Conservation (phyloP, 768 basidiomycete genomes). For the Lentinula guzmanii region DNA sequence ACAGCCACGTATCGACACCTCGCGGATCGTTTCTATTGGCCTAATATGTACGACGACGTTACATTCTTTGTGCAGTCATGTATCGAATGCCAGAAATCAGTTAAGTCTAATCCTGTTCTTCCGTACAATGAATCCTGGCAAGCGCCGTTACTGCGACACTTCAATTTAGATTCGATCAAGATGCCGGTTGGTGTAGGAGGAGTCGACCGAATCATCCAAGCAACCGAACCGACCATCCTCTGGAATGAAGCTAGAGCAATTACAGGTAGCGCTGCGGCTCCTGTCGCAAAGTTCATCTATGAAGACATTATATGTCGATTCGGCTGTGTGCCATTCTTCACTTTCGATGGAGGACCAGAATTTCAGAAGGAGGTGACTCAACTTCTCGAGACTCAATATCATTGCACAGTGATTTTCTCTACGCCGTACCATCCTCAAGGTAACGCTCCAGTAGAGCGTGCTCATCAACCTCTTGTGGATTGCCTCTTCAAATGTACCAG, state of each 20-base stretch:
- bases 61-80: no score
- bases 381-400: constrained; percentile 16
- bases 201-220: constrained; percentile 20
- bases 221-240: constrained; percentile 12
- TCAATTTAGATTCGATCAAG: constrained; percentile 20
- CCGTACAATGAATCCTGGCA: no score
- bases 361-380: constrained; percentile 19
- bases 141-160: no score
- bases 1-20: constrained; percentile 12
- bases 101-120: no score
- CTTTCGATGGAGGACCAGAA: constrained; percentile 23
- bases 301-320: constrained; percentile 22
- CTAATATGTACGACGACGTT: no score
- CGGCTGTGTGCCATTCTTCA: constrained; percentile 13
- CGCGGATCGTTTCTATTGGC: constrained; percentile 11
- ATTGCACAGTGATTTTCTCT: constrained; percentile 17
- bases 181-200: constrained; percentile 20
- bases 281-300: constrained; percentile 22
- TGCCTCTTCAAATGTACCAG: constrained; percentile 16
- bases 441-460: constrained; percentile 24
- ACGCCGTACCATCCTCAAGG: constrained; percentile 10
- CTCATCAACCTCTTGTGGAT: constrained; percentile 18
- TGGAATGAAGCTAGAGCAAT: constrained; percentile 18
- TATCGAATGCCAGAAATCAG: no score
- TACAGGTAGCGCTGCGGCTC: constrained; percentile 4